These are phyloP conservation scores for Calophaca sinica DNA, from an alignment of 306 rosid species.

Conservation along the genomic window DNA sequence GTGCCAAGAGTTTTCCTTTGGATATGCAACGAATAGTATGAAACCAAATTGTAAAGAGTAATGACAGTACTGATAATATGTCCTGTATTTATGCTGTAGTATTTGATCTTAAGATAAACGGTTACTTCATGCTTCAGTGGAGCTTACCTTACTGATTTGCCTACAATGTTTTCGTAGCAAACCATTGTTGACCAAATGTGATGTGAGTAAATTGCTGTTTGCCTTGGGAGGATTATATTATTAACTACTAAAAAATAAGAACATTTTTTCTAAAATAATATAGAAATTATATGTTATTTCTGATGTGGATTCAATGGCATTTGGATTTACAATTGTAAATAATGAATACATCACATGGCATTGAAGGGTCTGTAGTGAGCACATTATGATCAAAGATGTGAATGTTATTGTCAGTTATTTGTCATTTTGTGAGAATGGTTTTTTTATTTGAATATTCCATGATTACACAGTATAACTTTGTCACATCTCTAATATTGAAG, in stretches of 20 bases:
- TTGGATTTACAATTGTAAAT: slow-evolving; percentile 24
- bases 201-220: slow-evolving; percentile 38
- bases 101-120: slow-evolving; percentile 25
- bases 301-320: slow-evolving; percentile 14
- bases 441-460: slow-evolving; percentile 5
- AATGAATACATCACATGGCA: slow-evolving; percentile 11
- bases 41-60: neutral
- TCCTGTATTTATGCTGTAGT: neutral
- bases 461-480: neutral
- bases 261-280: neutral
- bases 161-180: neutral
- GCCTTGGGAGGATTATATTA: slow-evolving; percentile 20
- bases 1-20: slow-evolving; percentile 21
- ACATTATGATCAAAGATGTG: slow-evolving; percentile 11
- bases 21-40: slow-evolving; percentile 17
- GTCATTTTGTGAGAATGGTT: slow-evolving; percentile 12
- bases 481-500: slow-evolving; percentile 33
- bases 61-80: slow-evolving; percentile 20
- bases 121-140: slow-evolving; percentile 23
- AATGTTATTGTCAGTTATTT: neutral
- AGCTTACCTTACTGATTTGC: slow-evolving; percentile 23
- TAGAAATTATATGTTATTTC: slow-evolving; percentile 1
- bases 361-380: slow-evolving; percentile 8
- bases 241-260: slow-evolving; percentile 4
- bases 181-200: slow-evolving; percentile 36